These are phyloP conservation scores for Alternaria novae-zelandiae DNA, from an alignment of 2,329 filamentous ascomycete species.

Conservation along the genomic window DNA sequence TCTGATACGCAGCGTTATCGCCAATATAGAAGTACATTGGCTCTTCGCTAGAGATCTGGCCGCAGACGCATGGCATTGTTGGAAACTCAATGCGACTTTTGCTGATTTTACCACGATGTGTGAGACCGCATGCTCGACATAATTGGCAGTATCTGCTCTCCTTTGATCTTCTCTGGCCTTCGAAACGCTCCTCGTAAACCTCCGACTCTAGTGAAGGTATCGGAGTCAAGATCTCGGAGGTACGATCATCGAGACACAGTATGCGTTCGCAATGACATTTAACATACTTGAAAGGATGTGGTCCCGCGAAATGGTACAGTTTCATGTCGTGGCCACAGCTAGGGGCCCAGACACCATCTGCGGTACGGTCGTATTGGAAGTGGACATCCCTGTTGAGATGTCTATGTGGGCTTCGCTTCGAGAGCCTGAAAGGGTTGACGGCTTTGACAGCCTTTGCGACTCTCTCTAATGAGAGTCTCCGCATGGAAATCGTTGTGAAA, in stretches of 20 bases:
- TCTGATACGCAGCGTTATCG: background rate
- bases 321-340: background rate
- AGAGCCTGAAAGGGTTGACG: background rate
- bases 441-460: background rate
- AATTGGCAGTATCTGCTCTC: background rate
- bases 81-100: background rate
- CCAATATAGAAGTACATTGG: background rate
- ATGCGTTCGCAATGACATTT: slow-evolving; percentile 4
- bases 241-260: background rate
- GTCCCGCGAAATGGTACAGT: background rate
- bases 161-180: background rate
- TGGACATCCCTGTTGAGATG: background rate
- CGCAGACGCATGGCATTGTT: background rate
- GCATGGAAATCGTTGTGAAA: background rate
- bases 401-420: background rate
- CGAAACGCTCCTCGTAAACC: background rate
- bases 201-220: background rate
- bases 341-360: background rate
- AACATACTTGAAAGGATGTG: slow-evolving; percentile 3
- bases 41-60: background rate
- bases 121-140: background rate
- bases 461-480: background rate
- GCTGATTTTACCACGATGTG: background rate
- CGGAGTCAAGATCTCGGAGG: background rate
- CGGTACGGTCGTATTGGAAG: background rate